Base-by-base conservation (phyloP, 345 rosid species). In the Citrus unshiu region DNA sequence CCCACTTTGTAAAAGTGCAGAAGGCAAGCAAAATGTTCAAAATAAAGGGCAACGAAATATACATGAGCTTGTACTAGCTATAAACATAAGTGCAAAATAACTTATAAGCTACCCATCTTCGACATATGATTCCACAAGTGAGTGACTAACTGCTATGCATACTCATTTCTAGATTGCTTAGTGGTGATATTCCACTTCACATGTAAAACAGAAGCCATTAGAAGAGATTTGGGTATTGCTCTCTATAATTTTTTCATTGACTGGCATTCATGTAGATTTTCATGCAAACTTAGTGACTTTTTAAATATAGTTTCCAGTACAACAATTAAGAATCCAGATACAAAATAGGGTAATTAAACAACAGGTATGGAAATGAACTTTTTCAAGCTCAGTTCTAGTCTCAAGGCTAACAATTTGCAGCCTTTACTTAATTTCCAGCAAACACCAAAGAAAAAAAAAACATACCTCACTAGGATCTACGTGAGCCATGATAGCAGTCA, bases 401-500 rank as follows among this genome's bases (percentile, higher is more conserved):
- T 54, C 29, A 8, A 37, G 39, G 59, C 59, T 58, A 43, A 58
- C 35, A 16, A 16, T 22, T 32, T 40, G 21, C 34, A 39, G 9
- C 29, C 39, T 77, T 60, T 56, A 57, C 69, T 21, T 30, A 70
- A 59, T 71, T 51, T 64, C 35, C 9, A 80, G 9, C 69, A 25
- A 73, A 51, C 63, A 58, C 58, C 27, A 29, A 22, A 18, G 56
- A 71, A 30, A 67, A 7, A 70, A 70, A 73, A 18, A 59, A 78
- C 89, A 56, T 70, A 96, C 99, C 99, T 94, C 99, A 30, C 85
- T 78, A 30, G 93, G 92, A 85, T 94, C 98, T 62, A 80, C 86
- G 24, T 91, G 94, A 62, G 97, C 97, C 77, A 89, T 64, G 70
- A 96, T 96, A 76, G 98, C 90, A 77, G 93, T 91, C 91, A 96